These are phyloP conservation scores for Tetracladium maxilliforme DNA, from an alignment of 2,329 filamentous ascomycete species.

Conservation along the genomic window DNA sequence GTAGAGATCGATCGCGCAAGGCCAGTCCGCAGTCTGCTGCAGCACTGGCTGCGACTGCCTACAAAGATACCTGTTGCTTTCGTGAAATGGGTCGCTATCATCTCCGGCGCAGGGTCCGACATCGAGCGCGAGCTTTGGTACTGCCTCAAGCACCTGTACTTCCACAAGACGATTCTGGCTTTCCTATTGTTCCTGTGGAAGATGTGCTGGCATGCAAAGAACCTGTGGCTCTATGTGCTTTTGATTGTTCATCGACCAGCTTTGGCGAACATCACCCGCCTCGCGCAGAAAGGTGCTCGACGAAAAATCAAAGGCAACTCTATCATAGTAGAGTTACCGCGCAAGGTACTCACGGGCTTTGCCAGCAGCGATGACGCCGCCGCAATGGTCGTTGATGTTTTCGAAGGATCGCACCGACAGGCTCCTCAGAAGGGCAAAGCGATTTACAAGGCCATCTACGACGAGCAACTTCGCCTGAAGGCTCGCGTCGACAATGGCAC, in stretches of 20 bases:
- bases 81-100: constrained; percentile 17
- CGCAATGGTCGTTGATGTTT: constrained; percentile 14
- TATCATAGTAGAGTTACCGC: too few relatives aligned
- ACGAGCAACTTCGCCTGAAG: constrained; percentile 12
- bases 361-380: constrained; percentile 10
- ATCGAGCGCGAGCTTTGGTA: constrained; percentile 21
- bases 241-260: constrained; percentile 17
- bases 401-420: constrained; percentile 10
- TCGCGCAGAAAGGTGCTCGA: too few relatives aligned
- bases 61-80: constrained; percentile 11
- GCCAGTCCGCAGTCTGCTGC: constrained; percentile 10
- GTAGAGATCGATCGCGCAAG: too few relatives aligned
- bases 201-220: constrained; percentile 14
- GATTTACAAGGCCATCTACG: constrained; percentile 13
- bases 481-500: constrained; percentile 9
- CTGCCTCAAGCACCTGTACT: constrained; percentile 12
- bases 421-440: constrained; percentile 9
- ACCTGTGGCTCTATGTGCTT: constrained; percentile 16
- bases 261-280: constrained; percentile 15
- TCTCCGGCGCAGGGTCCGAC: constrained; percentile 17
- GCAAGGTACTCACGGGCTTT: too few relatives aligned
- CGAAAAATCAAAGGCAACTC: too few relatives aligned
- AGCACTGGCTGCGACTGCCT: constrained; percentile 10
- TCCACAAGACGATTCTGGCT: constrained; percentile 10
- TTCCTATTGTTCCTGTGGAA: constrained; percentile 15